These are phyloP conservation scores for Rhizopogon vinicolor DNA, from an alignment of 768 basidiomycete genomes.

Conservation along the genomic window DNA sequence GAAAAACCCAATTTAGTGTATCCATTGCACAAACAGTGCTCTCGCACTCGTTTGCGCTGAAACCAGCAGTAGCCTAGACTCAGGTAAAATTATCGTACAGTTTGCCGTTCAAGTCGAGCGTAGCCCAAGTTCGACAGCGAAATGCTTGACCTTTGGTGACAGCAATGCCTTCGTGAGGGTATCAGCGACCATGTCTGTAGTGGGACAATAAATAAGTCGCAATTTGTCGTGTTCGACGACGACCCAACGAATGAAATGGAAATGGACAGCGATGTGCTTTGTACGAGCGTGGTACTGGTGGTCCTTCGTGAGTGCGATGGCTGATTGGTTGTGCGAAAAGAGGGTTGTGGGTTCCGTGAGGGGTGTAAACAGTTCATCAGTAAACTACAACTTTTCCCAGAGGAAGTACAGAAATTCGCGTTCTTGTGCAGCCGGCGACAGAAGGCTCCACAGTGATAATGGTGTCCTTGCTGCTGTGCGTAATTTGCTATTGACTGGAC, in stretches of 20 bases:
- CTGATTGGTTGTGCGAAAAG: background rate
- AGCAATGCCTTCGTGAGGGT: slow-evolving; percentile 35
- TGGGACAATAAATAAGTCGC: slow-evolving; percentile 14
- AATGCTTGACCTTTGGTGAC: slow-evolving; percentile 8
- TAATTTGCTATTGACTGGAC: too few species aligned
- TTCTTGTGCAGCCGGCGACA: too few species aligned
- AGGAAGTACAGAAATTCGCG: too few species aligned
- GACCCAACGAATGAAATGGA: slow-evolving; percentile 26
- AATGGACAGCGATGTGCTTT: slow-evolving; percentile 34
- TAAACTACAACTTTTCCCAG: too few species aligned
- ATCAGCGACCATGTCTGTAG: slow-evolving; percentile 30
- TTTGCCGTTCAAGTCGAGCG: background rate
- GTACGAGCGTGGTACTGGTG: slow-evolving; percentile 25
- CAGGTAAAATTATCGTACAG: too few species aligned
- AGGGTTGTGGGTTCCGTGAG: slow-evolving; percentile 7
- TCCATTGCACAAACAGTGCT: too few species aligned
- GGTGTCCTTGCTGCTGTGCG: too few species aligned
- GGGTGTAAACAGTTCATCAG: too few species aligned
- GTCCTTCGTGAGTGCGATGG: slow-evolving; percentile 7
- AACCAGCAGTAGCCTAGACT: too few species aligned
- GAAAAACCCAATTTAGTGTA: too few species aligned
- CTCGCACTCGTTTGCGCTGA: too few species aligned
- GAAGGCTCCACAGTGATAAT: too few species aligned
- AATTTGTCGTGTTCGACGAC: slow-evolving; percentile 17
- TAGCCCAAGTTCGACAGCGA: background rate